These are phyloP conservation scores for Cyclotella choctawhatcheeana DNA, from an alignment of 108 stramenopile species.

Conservation along the genomic window DNA sequence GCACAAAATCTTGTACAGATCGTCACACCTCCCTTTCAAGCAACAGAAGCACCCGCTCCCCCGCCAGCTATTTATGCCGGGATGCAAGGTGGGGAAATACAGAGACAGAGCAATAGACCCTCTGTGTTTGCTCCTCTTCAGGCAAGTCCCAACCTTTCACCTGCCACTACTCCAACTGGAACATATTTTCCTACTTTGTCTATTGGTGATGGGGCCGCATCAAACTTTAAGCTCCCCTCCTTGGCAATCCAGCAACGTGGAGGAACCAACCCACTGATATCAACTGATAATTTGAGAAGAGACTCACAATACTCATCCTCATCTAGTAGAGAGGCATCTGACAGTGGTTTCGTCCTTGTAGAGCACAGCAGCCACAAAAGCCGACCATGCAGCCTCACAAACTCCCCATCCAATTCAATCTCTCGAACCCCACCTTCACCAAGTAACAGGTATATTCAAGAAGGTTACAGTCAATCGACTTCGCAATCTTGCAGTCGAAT, in stretches of 20 bases:
- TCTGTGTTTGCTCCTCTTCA: conserved; percentile 55
- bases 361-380: conserved; percentile 57
- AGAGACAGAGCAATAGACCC: conserved; percentile 22
- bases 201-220: conserved; percentile 19
- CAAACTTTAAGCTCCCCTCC: background rate
- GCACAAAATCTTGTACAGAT: background rate
- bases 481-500: conserved; percentile 38
- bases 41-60: conserved; percentile 29
- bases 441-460: background rate
- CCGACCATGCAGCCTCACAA: conserved; percentile 30
- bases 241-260: background rate
- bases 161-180: conserved; percentile 15
- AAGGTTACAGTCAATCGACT: conserved; percentile 13
- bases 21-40: conserved; percentile 47
- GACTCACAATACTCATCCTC: conserved; percentile 21
- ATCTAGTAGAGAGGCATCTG: conserved; percentile 50
- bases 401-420: conserved; percentile 32
- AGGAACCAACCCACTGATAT: background rate
- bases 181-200: conserved; percentile 27
- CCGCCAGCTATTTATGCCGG: conserved; percentile 29
- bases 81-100: conserved; percentile 2
- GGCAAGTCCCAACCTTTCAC: conserved; percentile 51
- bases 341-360: conserved; percentile 83
- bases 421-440: background rate
- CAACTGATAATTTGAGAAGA: background rate